Conservation (phyloP, 768 basidiomycete species). For the Phaeotremella fagi region DNA sequence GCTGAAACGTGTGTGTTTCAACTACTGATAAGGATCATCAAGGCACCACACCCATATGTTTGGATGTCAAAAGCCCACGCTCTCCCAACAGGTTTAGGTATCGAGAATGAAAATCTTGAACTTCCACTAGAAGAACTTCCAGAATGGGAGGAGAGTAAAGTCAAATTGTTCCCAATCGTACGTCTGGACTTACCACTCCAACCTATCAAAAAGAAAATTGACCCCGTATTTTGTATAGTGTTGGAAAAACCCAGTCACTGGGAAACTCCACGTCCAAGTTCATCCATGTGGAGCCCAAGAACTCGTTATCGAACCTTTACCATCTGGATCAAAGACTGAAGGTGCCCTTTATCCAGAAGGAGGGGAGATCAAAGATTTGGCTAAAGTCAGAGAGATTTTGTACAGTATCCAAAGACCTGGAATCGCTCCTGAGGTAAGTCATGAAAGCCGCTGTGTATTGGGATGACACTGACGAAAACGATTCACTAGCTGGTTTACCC, state of each 20-base stretch:
- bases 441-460: neutral
- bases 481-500: constrained; percentile 68
- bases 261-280: constrained; percentile 77
- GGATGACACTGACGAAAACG: no score
- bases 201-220: neutral
- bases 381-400: constrained; percentile 64
- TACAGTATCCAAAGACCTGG: constrained; percentile 86
- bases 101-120: constrained; percentile 73
- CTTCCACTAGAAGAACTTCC: constrained; percentile 64
- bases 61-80: constrained; percentile 81
- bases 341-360: constrained; percentile 79
- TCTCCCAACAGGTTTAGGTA: constrained; percentile 72
- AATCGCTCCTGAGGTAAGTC: constrained; percentile 69
- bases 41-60: constrained; percentile 72
- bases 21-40: constrained; percentile 4
- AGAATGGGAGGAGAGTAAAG: constrained; percentile 69
- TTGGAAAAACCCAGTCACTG: constrained; percentile 90
- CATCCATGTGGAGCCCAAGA: constrained; percentile 73
- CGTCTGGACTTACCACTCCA: constrained; percentile 12
- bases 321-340: constrained; percentile 51
- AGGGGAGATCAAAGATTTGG: constrained; percentile 66
- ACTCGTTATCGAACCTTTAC: constrained; percentile 69
- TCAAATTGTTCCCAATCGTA: constrained; percentile 68
- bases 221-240: constrained; percentile 51
- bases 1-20: neutral